Conservation (phyloP, 177 flowering plant genomes). For the Tripterygium wilfordii region DNA sequence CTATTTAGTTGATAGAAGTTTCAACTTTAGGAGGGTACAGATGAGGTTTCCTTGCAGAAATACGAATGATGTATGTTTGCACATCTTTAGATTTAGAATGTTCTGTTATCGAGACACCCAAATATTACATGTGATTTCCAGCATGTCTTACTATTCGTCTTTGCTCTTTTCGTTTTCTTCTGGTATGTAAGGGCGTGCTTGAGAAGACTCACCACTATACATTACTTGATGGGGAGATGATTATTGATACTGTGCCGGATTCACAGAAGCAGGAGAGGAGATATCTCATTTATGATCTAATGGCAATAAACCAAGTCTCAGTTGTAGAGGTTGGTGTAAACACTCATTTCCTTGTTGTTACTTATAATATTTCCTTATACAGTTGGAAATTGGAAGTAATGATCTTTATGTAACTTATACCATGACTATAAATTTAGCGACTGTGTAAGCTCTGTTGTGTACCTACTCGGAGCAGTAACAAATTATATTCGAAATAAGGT, state of each 20-base stretch:
- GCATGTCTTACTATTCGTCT: conserved; percentile 18
- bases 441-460: too few relatives aligned
- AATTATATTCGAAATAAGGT: too few relatives aligned
- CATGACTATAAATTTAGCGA: too few relatives aligned
- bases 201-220: conserved; percentile 78
- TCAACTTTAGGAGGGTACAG: conserved; percentile 85
- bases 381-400: too few relatives aligned
- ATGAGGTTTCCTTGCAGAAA: conserved; percentile 84
- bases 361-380: too few relatives aligned
- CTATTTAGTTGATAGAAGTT: conserved; percentile 82
- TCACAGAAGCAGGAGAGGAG: conserved; percentile 77
- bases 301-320: conserved; percentile 60
- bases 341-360: too few relatives aligned
- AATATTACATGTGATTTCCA: too few relatives aligned
- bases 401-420: too few relatives aligned
- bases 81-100: too few relatives aligned
- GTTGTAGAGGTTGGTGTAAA: conserved; percentile 83
- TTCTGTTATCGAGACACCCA: too few relatives aligned
- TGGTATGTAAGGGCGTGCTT: conserved; percentile 33
- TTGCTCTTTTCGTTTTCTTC: not conserved
- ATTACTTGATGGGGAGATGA: conserved; percentile 98
- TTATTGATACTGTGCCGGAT: conserved; percentile 85
- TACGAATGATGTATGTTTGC: conserved; percentile 64
- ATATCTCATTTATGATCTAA: conserved; percentile 93
- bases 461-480: too few relatives aligned